These are phyloP conservation scores for Omphalotus olearius DNA, from an alignment of 1,284 basidiomycete genomes.

Conservation along the genomic window DNA sequence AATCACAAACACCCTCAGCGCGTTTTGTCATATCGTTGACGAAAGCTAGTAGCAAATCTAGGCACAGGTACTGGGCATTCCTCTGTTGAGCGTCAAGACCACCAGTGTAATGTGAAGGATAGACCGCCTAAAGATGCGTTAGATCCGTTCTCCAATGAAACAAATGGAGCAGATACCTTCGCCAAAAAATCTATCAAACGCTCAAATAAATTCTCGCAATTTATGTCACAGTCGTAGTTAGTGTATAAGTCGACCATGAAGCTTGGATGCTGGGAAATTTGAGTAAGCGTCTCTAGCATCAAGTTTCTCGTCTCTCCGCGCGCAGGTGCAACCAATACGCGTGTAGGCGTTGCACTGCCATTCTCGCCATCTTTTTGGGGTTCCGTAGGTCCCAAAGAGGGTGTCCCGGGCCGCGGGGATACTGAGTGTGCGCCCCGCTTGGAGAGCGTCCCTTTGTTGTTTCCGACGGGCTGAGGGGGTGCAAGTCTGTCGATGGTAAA, in stretches of 20 bases:
- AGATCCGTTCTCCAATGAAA: not conserved
- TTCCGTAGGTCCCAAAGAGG: constrained; percentile 40
- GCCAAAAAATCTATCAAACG: constrained; percentile 88
- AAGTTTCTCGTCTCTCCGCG: constrained; percentile 87
- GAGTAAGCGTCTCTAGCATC: constrained; percentile 84
- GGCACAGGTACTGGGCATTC: constrained; percentile 81
- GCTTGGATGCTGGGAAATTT: constrained; percentile 76
- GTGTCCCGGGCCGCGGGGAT: constrained; percentile 58
- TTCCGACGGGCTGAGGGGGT: constrained; percentile 36
- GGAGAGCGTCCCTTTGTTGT: constrained; percentile 19
- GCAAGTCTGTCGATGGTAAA: constrained; percentile 92
- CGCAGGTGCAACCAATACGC: constrained; percentile 68
- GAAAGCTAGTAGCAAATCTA: constrained; percentile 86
- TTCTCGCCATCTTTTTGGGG: constrained; percentile 45
- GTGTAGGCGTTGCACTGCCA: constrained; percentile 47
- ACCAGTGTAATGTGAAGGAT: constrained; percentile 59
- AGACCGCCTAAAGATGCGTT: constrained; percentile 59
- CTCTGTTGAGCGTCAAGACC: constrained; percentile 67
- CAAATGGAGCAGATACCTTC: constrained; percentile 43
- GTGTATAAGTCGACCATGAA: constrained; percentile 96
- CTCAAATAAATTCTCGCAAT: constrained; percentile 96
- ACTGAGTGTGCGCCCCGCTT: constrained; percentile 26
- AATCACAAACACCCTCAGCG: constrained; percentile 57
- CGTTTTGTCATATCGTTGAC: constrained; percentile 88
- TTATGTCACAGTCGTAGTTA: constrained; percentile 97